Percentiles rank a stretch among this genome's conserved stretches.
These are phyloP conservation scores for Millerago galiae DNA, from an alignment of 805 yeast species.

Conservation along the genomic window DNA sequence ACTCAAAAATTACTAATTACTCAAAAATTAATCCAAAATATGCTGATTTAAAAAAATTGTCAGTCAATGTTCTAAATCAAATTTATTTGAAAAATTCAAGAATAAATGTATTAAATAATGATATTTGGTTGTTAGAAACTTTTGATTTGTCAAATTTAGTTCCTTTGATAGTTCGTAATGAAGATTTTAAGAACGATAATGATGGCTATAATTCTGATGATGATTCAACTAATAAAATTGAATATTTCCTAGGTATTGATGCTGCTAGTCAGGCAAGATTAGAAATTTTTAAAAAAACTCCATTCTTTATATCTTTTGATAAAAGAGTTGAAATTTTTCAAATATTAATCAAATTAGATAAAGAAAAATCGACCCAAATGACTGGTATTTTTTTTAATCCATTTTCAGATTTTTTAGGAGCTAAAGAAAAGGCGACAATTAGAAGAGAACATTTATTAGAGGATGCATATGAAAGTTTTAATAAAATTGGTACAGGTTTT, in stretches of 20 bases:
- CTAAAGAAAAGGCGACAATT: slow-evolving; percentile 41
- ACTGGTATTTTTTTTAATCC: slow-evolving; percentile 5
- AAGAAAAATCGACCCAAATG: slow-evolving; percentile 15
- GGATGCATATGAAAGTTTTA: slow-evolving; percentile 65
- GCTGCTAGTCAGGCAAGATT: slow-evolving; percentile 26
- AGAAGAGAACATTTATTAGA: slow-evolving; percentile 65
- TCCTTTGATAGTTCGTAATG: slow-evolving; percentile 36
- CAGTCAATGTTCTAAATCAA: slow-evolving; percentile 55
- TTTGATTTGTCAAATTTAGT: slow-evolving; percentile 32
- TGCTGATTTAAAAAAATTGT: slow-evolving; percentile 25
- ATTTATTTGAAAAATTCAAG: slow-evolving; percentile 62
- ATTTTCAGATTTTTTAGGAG: slow-evolving; percentile 12
- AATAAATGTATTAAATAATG: slow-evolving; percentile 40
- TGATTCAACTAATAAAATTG: slow-evolving; percentile 1
- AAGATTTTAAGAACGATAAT: slow-evolving; percentile 25
- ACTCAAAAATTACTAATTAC: slow-evolving; percentile 6
- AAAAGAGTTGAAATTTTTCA: slow-evolving; percentile 72
- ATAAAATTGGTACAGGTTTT: slow-evolving; percentile 46
- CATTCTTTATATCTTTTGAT: slow-evolving; percentile 75
- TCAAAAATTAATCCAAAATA: slow-evolving; percentile 4
- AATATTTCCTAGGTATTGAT: slow-evolving; percentile 3
- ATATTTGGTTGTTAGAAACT: slow-evolving; percentile 47
- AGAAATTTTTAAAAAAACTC: slow-evolving; percentile 54
- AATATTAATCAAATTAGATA: slow-evolving; percentile 50
- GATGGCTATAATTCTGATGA: slow-evolving; percentile 20